phyloP scores from a whole-genome alignment of 2,329 filamentous ascomycete genomes.

The Aspergillus eucalypticola region DNA sequence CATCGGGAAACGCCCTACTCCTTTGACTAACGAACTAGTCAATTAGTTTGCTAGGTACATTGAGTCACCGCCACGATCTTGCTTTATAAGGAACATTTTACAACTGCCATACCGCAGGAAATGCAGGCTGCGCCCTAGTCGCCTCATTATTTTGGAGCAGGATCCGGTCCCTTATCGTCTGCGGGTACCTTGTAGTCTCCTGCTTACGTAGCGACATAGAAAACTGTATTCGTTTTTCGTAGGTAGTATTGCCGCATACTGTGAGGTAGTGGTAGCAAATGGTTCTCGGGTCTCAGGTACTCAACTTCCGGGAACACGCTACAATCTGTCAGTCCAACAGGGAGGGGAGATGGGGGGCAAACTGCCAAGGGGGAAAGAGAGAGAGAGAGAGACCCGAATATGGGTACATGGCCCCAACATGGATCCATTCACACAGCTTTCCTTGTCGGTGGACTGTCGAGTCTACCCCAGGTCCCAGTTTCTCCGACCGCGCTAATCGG shows the following conservation, averaged over 20 bases:
- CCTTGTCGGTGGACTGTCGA: constrained; percentile 7
- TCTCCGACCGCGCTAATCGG: constrained; percentile 20
- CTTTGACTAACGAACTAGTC: too few species aligned
- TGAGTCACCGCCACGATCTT: background rate
- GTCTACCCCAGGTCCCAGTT: constrained; percentile 21
- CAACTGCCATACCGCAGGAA: background rate
- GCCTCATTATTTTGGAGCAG: constrained; percentile 1
- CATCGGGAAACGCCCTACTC: background rate
- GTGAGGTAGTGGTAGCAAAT: too few species aligned
- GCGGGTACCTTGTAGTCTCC: background rate
- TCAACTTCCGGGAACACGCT: too few species aligned
- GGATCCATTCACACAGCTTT: constrained; percentile 7
- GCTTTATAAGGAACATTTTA: background rate
- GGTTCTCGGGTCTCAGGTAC: too few species aligned
- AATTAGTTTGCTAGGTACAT: background rate
- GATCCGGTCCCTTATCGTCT: background rate
- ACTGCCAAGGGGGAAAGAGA: background rate
- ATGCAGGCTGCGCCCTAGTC: constrained; percentile 7
- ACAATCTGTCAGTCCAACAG: background rate
- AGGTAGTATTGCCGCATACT: too few species aligned
- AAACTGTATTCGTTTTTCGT: background rate
- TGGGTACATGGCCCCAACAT: background rate
- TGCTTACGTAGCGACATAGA: background rate
- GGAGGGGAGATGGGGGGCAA: background rate
- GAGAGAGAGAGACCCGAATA: background rate